A percentile compares a stretch with the other conserved stretches of the same genome.
Conservation (phyloP, 371 early-diverging fungal species). For the Syncephalastrum sp. region DNA sequence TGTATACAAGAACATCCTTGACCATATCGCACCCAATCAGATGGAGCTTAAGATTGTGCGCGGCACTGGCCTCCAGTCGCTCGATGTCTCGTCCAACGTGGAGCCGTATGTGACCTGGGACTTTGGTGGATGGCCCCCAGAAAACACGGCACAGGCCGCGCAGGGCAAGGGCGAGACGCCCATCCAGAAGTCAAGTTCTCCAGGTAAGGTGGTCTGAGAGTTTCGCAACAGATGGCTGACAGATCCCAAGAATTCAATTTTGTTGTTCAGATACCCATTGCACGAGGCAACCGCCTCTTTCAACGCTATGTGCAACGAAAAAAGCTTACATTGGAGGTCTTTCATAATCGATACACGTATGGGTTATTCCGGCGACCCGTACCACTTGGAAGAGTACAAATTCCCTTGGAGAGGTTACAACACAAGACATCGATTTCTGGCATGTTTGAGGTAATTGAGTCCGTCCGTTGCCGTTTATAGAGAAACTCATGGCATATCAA, state of each 20-base stretch:
- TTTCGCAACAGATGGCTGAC: background rate
- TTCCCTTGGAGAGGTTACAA: constrained; percentile 60
- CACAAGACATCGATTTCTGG: constrained; percentile 68
- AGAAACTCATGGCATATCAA: background rate
- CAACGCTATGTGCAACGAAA: constrained; percentile 66
- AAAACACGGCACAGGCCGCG: constrained; percentile 50
- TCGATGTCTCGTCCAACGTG: constrained; percentile 57
- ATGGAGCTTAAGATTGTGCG: constrained; percentile 61
- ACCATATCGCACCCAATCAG: constrained; percentile 65
- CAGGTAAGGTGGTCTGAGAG: constrained; percentile 32
- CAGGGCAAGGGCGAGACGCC: constrained; percentile 70
- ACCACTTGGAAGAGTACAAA: constrained; percentile 58
- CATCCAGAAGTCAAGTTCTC: constrained; percentile 42
- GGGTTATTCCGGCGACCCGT: constrained; percentile 60
- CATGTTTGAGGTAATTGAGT: constrained; percentile 58
- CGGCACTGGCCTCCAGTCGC: constrained; percentile 54
- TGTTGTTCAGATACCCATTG: constrained; percentile 57
- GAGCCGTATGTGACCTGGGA: constrained; percentile 71
- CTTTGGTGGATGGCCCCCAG: constrained; percentile 73
- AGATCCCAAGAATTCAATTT: constrained; percentile 52
- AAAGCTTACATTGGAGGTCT: constrained; percentile 70
- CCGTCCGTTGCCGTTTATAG: background rate
- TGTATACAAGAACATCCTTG: constrained; percentile 50
- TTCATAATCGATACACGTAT: constrained; percentile 58
- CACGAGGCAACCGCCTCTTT: constrained; percentile 60